Evolutionary conservation across 2,329 filamentous ascomycete species (phyloP), one percentile per base, ranked within the genome.

Genomic region (Aspergillus aculeatinus): DNA sequence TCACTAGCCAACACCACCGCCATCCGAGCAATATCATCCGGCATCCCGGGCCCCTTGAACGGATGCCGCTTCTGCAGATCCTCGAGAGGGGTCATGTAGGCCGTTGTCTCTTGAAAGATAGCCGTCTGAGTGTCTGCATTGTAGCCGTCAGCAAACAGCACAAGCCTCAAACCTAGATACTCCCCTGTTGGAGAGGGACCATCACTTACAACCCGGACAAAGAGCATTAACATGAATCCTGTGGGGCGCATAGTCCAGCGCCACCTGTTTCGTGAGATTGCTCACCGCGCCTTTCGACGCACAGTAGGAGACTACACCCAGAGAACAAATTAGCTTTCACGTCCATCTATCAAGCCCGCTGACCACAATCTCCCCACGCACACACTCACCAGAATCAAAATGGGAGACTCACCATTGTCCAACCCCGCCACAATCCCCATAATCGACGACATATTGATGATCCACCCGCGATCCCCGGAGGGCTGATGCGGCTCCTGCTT

Each of bases 201-300:
- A 0, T 10, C 12, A 16, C 2, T 12, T 49, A 68, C 68, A 85
- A 5, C 83, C 83, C 4, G 83, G 83, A 56, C 82, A 83, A 5
- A 85, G 74, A 0, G 81, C 81, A 64, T 85, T 85, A 35, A 79
- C 77, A 61, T 85, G 82, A 31, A 85, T 82, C 0, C 76, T 71
- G 11, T 80, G 67, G 0, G 68, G 67, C 0, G 79, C 82, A 62
- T 82, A 83, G 47, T 85, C 83, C 39, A 81, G 61, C 0, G 82
- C 82, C 0, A 82, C 74, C 9, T 78, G 71, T 35, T 77, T 75
- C 0, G 82, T 85, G 4, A 85, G 61, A n/a, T 79, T 80, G 3
- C 78, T 72, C 0, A 84, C 81, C 0, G 80, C 82, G 5, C 80
- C 81, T 61, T 85, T 85, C 0, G 78, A 80, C 0, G 82, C 76